Evolutionary conservation across 148 eudicot species (phyloP), one percentile per base, ranked within the genome.

Genomic region (Camellia sinensis): DNA sequence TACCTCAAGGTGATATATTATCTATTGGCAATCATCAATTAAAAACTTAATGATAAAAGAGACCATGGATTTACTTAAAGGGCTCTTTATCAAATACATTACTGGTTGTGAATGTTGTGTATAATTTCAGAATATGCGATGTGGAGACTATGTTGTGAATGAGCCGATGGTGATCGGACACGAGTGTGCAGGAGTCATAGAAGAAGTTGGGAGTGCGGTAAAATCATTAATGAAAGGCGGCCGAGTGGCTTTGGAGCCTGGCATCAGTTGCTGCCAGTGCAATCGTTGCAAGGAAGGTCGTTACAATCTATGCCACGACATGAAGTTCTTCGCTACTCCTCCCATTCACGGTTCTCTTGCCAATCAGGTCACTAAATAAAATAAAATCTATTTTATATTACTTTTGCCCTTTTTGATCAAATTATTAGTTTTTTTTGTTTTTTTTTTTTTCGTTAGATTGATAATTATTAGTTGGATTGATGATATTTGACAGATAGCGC

Each of bases 141-240:
- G 89, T 79, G 98, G 97, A 29, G 86, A 92, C 88, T 94, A 88
- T 75, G 78, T 90, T 50, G 97, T 94, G 6, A 86, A 92, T 82
- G 96, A 94, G 71, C 98, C 98, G 3, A 94, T 92, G 94, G 97
- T 94, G 6, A 90, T 90, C 57, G 97, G 97, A 40, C 95, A 93
- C 77, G 97, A 93, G 82, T 91, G 95, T 83, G 98, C 97, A 64
- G 98, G 97, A 60, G 70, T 92, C 3, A 84, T 94, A 71, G 98
- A 90, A 84, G 94, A 92, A 86, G 93, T 94, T 50, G 98, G 98
- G 22, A 85, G 87, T 80, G 91, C 91, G 53, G 97, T 94, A 74
- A 91, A 90, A 81, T 78, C 85, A 12, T 80, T 94, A 22, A 81
- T 68, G 73, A 61, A 85, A 0, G 91, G 91, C 59, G 91, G 87